Evolutionary conservation across 2,329 filamentous ascomycete species (phyloP).

Genomic region (Cordyceps tenuipes): DNA sequence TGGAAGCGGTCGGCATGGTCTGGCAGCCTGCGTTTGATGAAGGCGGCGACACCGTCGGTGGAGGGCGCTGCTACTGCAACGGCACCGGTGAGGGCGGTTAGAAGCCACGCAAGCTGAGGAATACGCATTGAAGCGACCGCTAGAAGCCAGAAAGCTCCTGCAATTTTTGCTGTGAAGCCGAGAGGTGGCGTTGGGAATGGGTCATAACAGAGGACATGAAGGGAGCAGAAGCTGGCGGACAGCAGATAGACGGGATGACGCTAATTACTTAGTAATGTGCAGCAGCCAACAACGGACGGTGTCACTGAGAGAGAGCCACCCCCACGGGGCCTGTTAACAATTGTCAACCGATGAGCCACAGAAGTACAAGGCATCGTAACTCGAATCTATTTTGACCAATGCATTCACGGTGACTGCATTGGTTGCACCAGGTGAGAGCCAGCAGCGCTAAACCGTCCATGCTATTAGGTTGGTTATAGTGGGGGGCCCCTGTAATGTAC

Average conservation of each 20-base stretch:
- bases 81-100: neutral
- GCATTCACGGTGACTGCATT: neutral
- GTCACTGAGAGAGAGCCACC: neutral
- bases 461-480: too few relatives aligned
- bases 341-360: neutral
- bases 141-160: neutral
- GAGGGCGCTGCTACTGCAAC: neutral
- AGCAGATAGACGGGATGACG: neutral
- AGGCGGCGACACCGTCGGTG: constrained; percentile 12
- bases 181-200: neutral
- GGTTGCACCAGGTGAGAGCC: neutral
- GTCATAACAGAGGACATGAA: neutral
- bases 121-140: neutral
- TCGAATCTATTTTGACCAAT: neutral
- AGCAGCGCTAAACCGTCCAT: neutral
- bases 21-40: constrained; percentile 16
- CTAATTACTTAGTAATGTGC: too few relatives aligned
- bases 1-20: constrained; percentile 14
- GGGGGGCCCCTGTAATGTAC: neutral
- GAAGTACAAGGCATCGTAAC: neutral
- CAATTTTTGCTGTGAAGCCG: neutral
- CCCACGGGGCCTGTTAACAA: neutral
- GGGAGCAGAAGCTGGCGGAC: neutral
- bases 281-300: neutral
- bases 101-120: neutral